Percentiles rank a stretch among this genome's conserved stretches.
These are phyloP conservation scores for Zygosaccharomyces kombuchaensis DNA, from an alignment of 805 yeast species.

Conservation along the genomic window DNA sequence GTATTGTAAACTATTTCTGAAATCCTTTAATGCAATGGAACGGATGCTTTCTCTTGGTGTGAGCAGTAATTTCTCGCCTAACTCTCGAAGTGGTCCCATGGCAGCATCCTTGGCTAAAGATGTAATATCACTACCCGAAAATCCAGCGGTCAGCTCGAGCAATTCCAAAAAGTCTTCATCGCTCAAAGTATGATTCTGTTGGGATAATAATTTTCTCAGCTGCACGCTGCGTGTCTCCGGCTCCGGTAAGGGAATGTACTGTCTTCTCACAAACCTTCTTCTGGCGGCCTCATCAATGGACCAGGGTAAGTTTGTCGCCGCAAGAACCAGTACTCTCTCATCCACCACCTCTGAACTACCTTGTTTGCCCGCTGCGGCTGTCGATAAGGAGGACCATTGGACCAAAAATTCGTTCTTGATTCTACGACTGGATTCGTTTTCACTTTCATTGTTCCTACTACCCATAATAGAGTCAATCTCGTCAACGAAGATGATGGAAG, in stretches of 20 bases:
- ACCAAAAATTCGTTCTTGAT: conserved; percentile 90
- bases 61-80: conserved; percentile 76
- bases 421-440: conserved; percentile 82
- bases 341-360: conserved; percentile 28
- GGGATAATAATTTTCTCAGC: conserved; percentile 56
- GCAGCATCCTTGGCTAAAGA: conserved; percentile 96
- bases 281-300: conserved; percentile 95
- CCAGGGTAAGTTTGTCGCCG: conserved; percentile 97
- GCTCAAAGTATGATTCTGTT: conserved; percentile 67
- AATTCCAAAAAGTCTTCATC: conserved; percentile 60
- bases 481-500: conserved; percentile 91
- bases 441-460: conserved; percentile 52
- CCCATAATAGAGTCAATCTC: conserved; percentile 91
- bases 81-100: conserved; percentile 89
- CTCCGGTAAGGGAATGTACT: conserved; percentile 93
- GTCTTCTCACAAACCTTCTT: conserved; percentile 84
- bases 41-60: conserved; percentile 72
- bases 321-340: conserved; percentile 79
- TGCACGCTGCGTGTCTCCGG: conserved; percentile 73
- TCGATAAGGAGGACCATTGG: conserved; percentile 90
- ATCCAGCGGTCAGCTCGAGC: conserved; percentile 67
- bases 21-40: conserved; percentile 69
- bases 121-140: conserved; percentile 91
- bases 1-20: conserved; percentile 65
- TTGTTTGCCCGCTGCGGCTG: conserved; percentile 69